phyloP scores from a whole-genome alignment of 805 yeast species.

The Pachysolen tannophilus region DNA sequence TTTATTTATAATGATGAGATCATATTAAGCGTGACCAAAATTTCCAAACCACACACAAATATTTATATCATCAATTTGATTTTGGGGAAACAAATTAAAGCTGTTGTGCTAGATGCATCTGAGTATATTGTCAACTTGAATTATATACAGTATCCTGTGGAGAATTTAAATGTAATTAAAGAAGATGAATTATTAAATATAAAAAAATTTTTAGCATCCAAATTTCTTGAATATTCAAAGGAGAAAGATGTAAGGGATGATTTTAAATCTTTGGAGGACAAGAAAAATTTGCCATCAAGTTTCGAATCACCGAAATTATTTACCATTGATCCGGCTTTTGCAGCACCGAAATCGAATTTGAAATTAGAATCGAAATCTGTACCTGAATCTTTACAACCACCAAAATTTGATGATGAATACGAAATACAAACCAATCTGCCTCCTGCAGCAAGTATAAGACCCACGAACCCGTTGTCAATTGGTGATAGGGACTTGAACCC shows the following conservation, averaged over 20 bases:
- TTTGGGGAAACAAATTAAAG: neutral
- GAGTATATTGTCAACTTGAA: too few relatives aligned
- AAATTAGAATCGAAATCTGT: neutral
- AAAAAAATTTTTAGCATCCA: neutral
- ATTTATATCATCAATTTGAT: slow-evolving; percentile 2
- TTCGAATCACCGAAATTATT: neutral
- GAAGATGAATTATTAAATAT: neutral
- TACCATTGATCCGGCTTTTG: too few relatives aligned
- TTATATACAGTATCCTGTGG: too few relatives aligned
- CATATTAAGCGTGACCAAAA: neutral
- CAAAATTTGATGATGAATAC: slow-evolving; percentile 10
- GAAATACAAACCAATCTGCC: slow-evolving; percentile 2
- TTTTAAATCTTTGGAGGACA: slow-evolving; percentile 1
- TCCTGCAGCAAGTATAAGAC: neutral
- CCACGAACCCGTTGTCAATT: slow-evolving; percentile 16
- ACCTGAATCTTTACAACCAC: slow-evolving; percentile 4
- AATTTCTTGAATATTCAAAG: neutral
- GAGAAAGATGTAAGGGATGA: too few relatives aligned
- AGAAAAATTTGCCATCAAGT: neutral
- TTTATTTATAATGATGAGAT: neutral
- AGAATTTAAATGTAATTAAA: neutral
- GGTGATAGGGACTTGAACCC: slow-evolving; percentile 50
- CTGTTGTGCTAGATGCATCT: neutral
- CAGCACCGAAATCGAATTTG: too few relatives aligned
- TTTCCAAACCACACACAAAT: neutral